phyloP scores from a whole-genome alignment of 2,329 filamentous ascomycete genomes.

The Aspergillus sojae region DNA sequence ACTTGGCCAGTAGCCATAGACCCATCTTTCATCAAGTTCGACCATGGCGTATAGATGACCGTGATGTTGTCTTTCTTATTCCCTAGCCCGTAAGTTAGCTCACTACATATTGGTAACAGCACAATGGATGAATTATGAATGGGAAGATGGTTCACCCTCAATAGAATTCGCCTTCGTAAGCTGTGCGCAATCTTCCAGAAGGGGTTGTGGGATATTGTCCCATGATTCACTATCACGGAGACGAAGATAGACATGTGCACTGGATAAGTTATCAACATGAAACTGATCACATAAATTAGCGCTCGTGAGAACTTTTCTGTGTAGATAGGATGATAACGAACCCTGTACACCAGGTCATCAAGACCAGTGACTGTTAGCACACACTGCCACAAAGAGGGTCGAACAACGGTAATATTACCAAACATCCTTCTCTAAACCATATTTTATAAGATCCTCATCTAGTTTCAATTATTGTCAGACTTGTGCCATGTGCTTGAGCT shows the following conservation, averaged over 20 bases:
- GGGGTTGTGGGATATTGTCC: conserved; percentile 74
- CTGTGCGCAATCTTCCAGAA: conserved; percentile 89
- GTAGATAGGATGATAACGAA: conserved; percentile 24
- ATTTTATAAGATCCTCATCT: conserved; percentile 97
- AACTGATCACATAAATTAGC: conserved; percentile 60
- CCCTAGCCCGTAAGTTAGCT: conserved; percentile 53
- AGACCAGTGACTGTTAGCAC: conserved; percentile 3
- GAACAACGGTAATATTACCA: conserved; percentile 60
- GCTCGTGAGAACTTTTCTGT: neutral
- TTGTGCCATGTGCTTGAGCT: conserved; percentile 6
- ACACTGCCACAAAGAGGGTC: neutral
- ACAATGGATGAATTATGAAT: neutral
- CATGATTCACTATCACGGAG: conserved; percentile 77
- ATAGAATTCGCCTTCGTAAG: conserved; percentile 99
- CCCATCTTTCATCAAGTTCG: conserved; percentile 91
- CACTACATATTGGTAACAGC: neutral
- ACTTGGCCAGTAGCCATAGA: conserved; percentile 96
- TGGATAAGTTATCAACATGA: conserved; percentile 95
- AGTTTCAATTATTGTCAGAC: conserved; percentile 17
- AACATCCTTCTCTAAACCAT: conserved; percentile 92
- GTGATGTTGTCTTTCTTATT: conserved; percentile 99
- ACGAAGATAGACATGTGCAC: conserved; percentile 93
- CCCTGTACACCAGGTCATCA: conserved; percentile 27
- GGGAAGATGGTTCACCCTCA: conserved; percentile 63
- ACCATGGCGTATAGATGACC: conserved; percentile 96